Conservation (phyloP, 306 rosid genomes). For the Prosopis cineraria region DNA sequence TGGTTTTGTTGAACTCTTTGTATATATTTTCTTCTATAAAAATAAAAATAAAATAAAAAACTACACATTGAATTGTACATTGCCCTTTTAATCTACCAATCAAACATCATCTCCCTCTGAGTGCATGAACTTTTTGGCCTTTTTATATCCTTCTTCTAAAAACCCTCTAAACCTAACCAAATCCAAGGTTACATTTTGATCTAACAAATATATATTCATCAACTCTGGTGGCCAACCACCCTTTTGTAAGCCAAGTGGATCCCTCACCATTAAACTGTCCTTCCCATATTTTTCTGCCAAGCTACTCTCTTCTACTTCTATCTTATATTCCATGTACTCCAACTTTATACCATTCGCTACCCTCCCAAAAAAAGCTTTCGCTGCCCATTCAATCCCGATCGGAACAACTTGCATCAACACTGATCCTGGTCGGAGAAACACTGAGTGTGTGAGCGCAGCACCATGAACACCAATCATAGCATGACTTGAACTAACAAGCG, state of each 20-base stretch:
- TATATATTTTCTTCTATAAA: too few species aligned
- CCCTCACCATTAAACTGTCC: slow-evolving; percentile 25
- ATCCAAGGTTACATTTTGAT: slow-evolving; percentile 49
- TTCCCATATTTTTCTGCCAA: slow-evolving; percentile 38
- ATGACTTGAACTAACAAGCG: slow-evolving; percentile 39
- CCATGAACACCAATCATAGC: slow-evolving; percentile 46
- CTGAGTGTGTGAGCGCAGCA: slow-evolving; percentile 32
- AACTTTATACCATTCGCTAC: slow-evolving; percentile 28
- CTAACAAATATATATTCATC: slow-evolving; percentile 40
- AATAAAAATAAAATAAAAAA: too few species aligned
- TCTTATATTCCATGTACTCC: slow-evolving; percentile 45
- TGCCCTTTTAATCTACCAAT: background rate
- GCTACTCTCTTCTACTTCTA: slow-evolving; percentile 44
- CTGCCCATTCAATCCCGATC: slow-evolving; percentile 37
- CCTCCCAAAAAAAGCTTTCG: slow-evolving; percentile 29
- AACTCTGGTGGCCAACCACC: slow-evolving; percentile 30
- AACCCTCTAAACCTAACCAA: slow-evolving; percentile 38
- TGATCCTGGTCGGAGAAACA: slow-evolving; percentile 34
- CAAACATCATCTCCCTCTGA: background rate
- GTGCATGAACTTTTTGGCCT: slow-evolving; percentile 32
- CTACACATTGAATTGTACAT: too few species aligned
- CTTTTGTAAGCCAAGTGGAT: slow-evolving; percentile 27
- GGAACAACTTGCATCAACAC: slow-evolving; percentile 50
- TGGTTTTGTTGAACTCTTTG: too few species aligned
- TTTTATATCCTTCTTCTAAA: slow-evolving; percentile 35